phyloP scores from a whole-genome alignment of 2,329 filamentous ascomycete genomes.

The Penicillium thymicola region DNA sequence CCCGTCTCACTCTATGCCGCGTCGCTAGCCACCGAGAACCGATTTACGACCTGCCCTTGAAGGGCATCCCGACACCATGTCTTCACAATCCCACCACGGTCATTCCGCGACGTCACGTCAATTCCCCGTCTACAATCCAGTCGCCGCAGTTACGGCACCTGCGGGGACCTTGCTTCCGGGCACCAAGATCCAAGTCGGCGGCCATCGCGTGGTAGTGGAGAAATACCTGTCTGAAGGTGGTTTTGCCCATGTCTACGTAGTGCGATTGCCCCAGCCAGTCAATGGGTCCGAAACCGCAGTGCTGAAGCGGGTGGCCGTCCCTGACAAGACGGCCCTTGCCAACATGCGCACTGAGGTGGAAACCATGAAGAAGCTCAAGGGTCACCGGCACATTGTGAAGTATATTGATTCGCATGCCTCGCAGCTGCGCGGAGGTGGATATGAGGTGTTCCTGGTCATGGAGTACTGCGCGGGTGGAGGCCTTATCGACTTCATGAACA shows the following conservation, averaged over 20 bases:
- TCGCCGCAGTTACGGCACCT: conserved; percentile 44
- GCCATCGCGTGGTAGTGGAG: conserved; percentile 88
- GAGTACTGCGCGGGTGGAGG: conserved; percentile 94
- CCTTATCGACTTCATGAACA: conserved; percentile 99
- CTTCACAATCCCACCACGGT: conserved; percentile 31
- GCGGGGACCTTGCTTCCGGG: conserved; percentile 86
- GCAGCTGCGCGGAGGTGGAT: conserved; percentile 85
- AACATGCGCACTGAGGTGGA: conserved; percentile 98
- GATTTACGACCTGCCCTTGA: conserved; percentile 22
- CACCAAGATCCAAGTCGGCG: conserved; percentile 94
- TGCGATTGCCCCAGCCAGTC: conserved; percentile 74
- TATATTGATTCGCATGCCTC: conserved; percentile 99
- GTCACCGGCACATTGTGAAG: conserved; percentile 91
- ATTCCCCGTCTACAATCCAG: conserved; percentile 34
- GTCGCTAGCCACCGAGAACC: conserved; percentile 16
- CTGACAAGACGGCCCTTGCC: conserved; percentile 88
- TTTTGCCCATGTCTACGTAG: conserved; percentile 97
- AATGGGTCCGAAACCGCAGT: conserved; percentile 79
- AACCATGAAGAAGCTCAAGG: conserved; percentile 99
- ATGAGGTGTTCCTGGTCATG: conserved; percentile 98
- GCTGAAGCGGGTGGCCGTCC: conserved; percentile 91
- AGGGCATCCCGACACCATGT: conserved; percentile 33
- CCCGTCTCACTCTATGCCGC: conserved; percentile 21
- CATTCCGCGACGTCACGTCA: conserved; percentile 30
- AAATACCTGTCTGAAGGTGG: conserved; percentile 97